Conservation (phyloP, 768 basidiomycete species). For the Termitomyces sp. region DNA sequence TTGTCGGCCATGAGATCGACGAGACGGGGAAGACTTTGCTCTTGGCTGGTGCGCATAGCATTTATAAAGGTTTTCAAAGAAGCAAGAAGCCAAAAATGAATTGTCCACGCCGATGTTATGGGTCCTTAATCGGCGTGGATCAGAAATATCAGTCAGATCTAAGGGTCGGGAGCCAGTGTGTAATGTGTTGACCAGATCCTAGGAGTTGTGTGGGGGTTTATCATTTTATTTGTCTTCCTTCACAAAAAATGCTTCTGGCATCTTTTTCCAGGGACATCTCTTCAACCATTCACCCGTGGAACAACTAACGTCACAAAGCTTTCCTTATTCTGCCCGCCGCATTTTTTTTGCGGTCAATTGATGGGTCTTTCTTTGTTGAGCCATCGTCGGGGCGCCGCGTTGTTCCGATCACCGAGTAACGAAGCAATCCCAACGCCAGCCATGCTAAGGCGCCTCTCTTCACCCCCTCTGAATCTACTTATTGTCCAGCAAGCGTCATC, state of each 20-base stretch:
- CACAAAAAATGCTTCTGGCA: conserved; percentile 22
- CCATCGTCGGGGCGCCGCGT: conserved; percentile 22
- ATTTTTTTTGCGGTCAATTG: conserved; percentile 9
- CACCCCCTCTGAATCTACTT: conserved; percentile 4
- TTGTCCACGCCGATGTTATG: conserved; percentile 31
- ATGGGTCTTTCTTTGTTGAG: conserved; percentile 19
- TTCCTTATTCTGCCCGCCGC: conserved; percentile 2
- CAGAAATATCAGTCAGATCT: conserved; percentile 61
- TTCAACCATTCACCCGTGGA: conserved; percentile 23
- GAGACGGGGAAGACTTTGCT: conserved; percentile 29
- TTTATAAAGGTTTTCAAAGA: conserved; percentile 44
- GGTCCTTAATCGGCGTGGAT: conserved; percentile 45
- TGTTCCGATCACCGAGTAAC: conserved; percentile 30
- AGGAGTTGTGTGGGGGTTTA: conserved; percentile 40
- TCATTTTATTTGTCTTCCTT: conserved; percentile 33
- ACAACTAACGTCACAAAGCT: conserved; percentile 11
- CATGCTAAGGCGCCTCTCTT: background rate
- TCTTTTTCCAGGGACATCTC: conserved; percentile 34
- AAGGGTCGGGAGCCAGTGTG: conserved; percentile 56
- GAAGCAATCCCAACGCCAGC: conserved; percentile 10
- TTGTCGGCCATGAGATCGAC: conserved; percentile 44
- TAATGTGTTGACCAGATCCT: conserved; percentile 32
- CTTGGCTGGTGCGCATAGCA: conserved; percentile 37
- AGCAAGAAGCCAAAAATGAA: conserved; percentile 34
- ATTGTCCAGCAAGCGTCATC: background rate